Evolutionary conservation across 1,284 basidiomycete genomes (phyloP).

Genomic region (Neonothopanus nambi): DNA sequence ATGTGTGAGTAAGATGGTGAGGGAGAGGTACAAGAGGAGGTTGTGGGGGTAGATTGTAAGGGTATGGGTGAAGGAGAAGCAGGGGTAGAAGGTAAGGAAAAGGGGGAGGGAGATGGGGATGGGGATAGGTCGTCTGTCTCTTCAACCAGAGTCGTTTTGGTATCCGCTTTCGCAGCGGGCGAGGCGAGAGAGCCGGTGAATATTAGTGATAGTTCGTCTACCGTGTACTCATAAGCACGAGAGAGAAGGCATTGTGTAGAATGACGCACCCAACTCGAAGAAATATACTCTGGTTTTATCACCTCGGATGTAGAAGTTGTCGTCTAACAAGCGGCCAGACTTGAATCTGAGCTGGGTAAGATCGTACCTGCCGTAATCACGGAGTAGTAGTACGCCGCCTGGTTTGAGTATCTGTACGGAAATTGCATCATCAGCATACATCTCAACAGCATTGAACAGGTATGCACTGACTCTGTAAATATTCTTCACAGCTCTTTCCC

Average conservation of each 20-base stretch:
- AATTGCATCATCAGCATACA: not conserved
- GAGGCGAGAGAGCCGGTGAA: constrained; percentile 65
- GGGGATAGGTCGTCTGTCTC: constrained; percentile 34
- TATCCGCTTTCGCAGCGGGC: constrained; percentile 18
- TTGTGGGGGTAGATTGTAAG: not conserved
- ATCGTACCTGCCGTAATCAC: constrained; percentile 96
- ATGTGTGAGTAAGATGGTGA: constrained; percentile 23
- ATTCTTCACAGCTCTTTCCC: constrained; percentile 85
- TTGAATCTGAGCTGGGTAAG: constrained; percentile 94
- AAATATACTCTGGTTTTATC: constrained; percentile 98
- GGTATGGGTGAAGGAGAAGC: not conserved
- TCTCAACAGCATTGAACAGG: too few relatives aligned
- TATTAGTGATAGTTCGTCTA: constrained; percentile 81
- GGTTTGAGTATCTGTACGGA: constrained; percentile 87
- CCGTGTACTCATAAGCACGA: not conserved
- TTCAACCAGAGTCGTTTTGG: constrained; percentile 29
- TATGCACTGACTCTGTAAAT: constrained; percentile 61
- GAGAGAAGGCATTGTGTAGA: not conserved
- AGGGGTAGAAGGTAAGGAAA: not conserved
- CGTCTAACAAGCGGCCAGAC: constrained; percentile 81
- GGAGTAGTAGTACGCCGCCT: constrained; percentile 80
- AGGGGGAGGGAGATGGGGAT: constrained; percentile 9
- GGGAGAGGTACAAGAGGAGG: not conserved
- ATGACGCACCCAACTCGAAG: constrained; percentile 73
- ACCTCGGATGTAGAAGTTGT: constrained; percentile 93